Evolutionary conservation across 495 filamentous ascomycete species (phyloP).

Genomic region (Thermochaetoides thermophila): DNA sequence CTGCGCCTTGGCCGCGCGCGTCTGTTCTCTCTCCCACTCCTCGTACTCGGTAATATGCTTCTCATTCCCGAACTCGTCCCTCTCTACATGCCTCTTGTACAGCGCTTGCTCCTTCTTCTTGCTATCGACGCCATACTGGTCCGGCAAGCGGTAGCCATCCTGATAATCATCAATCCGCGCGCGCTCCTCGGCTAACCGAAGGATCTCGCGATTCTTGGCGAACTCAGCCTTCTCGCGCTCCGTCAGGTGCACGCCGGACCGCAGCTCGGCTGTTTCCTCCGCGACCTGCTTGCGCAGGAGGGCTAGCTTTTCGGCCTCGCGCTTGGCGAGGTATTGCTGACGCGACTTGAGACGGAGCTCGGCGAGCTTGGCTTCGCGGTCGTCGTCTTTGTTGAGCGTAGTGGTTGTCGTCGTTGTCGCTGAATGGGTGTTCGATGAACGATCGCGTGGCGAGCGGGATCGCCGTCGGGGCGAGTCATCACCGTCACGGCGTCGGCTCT

Average conservation of each 20-base stretch:
- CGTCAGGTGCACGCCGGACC: slow-evolving; percentile 60
- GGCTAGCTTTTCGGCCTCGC: slow-evolving; percentile 71
- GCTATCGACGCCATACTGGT: slow-evolving; percentile 83
- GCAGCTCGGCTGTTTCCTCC: slow-evolving; percentile 73
- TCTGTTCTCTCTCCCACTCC: slow-evolving; percentile 89
- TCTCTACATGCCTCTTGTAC: slow-evolving; percentile 81
- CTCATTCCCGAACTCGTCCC: slow-evolving; percentile 77
- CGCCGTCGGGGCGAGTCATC: slow-evolving; percentile 16
- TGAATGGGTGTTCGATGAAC: slow-evolving; percentile 1
- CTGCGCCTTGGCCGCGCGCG: slow-evolving; percentile 77
- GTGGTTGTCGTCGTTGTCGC: too few relatives aligned
- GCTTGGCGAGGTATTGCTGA: slow-evolving; percentile 86
- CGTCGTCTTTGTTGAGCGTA: too few relatives aligned
- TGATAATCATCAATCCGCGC: slow-evolving; percentile 78
- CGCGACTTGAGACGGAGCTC: slow-evolving; percentile 70
- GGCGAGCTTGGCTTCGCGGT: slow-evolving; percentile 39
- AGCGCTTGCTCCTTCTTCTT: slow-evolving; percentile 84
- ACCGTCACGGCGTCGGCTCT: slow-evolving; percentile 17
- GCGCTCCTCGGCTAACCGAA: slow-evolving; percentile 78
- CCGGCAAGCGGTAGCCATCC: slow-evolving; percentile 87
- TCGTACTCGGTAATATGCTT: slow-evolving; percentile 87
- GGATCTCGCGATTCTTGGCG: slow-evolving; percentile 71
- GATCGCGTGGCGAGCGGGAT: slow-evolving; percentile 8
- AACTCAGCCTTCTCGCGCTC: slow-evolving; percentile 80
- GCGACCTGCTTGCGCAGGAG: slow-evolving; percentile 80